Conservation (phyloP, 306 rosid genomes). For the Senna siamea region DNA sequence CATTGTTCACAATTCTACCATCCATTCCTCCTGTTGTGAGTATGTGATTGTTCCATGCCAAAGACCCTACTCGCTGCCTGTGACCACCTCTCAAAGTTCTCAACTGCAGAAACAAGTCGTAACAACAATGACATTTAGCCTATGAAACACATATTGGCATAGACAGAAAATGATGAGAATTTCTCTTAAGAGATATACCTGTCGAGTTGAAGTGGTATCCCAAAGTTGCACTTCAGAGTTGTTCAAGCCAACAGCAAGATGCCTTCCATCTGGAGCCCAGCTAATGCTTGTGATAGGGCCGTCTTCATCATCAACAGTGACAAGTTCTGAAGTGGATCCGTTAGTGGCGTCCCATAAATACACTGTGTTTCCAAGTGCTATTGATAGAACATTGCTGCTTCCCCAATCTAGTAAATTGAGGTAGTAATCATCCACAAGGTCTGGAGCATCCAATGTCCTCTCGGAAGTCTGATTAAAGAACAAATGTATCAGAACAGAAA, state of each 20-base stretch:
- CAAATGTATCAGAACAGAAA: constrained; percentile 16
- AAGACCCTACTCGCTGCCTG: constrained; percentile 54
- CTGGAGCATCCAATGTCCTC: constrained; percentile 74
- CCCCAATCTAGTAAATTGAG: constrained; percentile 73
- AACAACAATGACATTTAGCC: not conserved
- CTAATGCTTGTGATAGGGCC: constrained; percentile 67
- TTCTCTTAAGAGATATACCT: constrained; percentile 33
- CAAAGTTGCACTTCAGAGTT: constrained; percentile 64
- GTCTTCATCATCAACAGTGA: constrained; percentile 56
- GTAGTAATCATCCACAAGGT: constrained; percentile 67
- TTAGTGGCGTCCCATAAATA: constrained; percentile 64
- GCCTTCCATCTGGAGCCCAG: constrained; percentile 77
- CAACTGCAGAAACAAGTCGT: constrained; percentile 42
- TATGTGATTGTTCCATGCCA: constrained; percentile 69
- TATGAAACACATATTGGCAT: not conserved
- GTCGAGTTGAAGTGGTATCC: constrained; percentile 55
- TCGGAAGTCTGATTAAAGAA: constrained; percentile 53
- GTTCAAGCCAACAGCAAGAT: constrained; percentile 62
- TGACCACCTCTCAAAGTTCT: constrained; percentile 63
- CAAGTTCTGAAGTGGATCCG: constrained; percentile 63
- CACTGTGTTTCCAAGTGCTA: constrained; percentile 63
- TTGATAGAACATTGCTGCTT: constrained; percentile 61
- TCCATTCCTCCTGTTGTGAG: constrained; percentile 74
- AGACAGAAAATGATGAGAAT: too few species aligned
- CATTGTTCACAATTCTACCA: constrained; percentile 59